phyloP scores from a whole-genome alignment of 2,329 filamentous ascomycete species.

The Botryotinia narcissicola region DNA sequence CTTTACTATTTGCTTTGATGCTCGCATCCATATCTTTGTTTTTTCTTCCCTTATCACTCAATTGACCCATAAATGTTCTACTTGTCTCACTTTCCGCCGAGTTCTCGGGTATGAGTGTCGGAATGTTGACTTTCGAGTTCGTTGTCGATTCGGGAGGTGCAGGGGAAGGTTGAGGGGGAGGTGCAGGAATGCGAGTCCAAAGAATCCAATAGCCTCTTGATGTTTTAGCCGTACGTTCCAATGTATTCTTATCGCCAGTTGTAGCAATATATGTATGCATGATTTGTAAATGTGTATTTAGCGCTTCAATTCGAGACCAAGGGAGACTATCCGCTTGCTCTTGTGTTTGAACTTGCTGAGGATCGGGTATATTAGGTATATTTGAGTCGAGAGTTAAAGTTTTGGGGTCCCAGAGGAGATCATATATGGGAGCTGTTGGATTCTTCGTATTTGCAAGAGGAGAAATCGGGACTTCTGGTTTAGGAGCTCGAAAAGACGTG shows the following conservation, averaged over 20 bases:
- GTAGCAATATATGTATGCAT: slow-evolving; percentile 53
- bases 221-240: slow-evolving; percentile 65
- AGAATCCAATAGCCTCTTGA: slow-evolving; percentile 68
- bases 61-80: background rate
- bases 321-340: slow-evolving; percentile 32
- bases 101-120: slow-evolving; percentile 23
- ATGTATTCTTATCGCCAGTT: slow-evolving; percentile 44
- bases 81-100: slow-evolving; percentile 14
- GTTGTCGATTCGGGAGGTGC: slow-evolving; percentile 39
- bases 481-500: slow-evolving; percentile 55
- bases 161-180: slow-evolving; percentile 41
- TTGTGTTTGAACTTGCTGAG: slow-evolving; percentile 35
- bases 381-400: slow-evolving; percentile 59
- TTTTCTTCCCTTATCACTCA: background rate
- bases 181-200: slow-evolving; percentile 55
- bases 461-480: slow-evolving; percentile 40
- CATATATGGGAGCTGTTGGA: slow-evolving; percentile 49
- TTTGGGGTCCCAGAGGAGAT: slow-evolving; percentile 61
- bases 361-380: slow-evolving; percentile 63
- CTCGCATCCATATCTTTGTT: background rate
- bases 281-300: slow-evolving; percentile 64
- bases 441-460: slow-evolving; percentile 20
- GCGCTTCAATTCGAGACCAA: slow-evolving; percentile 62
- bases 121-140: slow-evolving; percentile 18
- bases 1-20: background rate